These are phyloP conservation scores for Vaccinium corymbosum DNA, from an alignment of 148 eudicot species.

Conservation along the genomic window DNA sequence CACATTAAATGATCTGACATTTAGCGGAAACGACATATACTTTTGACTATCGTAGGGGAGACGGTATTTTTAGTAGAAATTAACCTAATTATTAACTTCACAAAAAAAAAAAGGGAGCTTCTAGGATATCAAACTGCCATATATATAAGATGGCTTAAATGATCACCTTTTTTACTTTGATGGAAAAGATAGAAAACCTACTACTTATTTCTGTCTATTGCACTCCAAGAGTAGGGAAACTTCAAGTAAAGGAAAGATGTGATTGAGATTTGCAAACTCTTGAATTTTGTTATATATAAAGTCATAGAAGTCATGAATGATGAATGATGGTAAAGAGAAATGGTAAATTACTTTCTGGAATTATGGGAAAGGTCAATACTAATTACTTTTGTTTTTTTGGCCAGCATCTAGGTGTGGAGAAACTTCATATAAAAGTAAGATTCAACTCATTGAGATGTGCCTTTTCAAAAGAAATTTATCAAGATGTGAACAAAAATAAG, in stretches of 20 bases:
- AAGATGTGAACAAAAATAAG: neutral
- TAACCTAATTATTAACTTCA: no score
- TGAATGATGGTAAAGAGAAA: neutral
- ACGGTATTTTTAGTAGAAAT: no score
- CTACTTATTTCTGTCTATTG: neutral
- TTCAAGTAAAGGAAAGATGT: constrained; percentile 4
- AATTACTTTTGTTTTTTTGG: neutral
- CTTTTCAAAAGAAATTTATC: neutral
- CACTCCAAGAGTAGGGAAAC: constrained; percentile 9
- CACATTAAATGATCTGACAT: no score
- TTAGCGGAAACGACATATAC: no score
- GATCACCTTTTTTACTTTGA: neutral
- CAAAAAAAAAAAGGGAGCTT: no score
- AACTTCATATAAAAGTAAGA: neutral
- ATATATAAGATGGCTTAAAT: neutral
- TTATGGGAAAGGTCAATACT: neutral
- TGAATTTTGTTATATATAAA: neutral
- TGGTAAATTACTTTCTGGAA: neutral
- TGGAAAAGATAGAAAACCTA: neutral
- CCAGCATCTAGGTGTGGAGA: neutral
- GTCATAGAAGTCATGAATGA: neutral
- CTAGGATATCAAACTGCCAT: neutral
- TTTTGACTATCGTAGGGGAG: no score
- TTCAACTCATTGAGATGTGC: no score
- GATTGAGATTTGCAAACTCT: constrained; percentile 4